phyloP scores from a whole-genome alignment of 352 stramenopile species.

The Phytophthora cactorum region DNA sequence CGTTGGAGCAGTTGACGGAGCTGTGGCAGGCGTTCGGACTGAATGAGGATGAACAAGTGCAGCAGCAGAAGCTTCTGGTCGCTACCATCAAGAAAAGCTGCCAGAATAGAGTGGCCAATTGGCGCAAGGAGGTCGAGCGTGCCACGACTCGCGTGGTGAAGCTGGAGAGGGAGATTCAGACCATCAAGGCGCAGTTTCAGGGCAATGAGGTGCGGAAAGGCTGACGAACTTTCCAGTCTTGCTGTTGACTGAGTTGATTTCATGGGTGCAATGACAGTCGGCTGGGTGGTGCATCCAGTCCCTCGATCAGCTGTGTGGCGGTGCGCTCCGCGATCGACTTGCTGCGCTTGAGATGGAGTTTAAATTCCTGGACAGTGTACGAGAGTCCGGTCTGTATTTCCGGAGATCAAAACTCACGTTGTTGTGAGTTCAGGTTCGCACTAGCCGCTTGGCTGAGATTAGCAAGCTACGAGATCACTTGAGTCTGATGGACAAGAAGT shows the following conservation, averaged over 20 bases:
- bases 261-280: slow-evolving; percentile 13
- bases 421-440: slow-evolving; percentile 21
- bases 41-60: slow-evolving; percentile 29
- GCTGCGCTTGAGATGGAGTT: slow-evolving; percentile 47
- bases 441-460: slow-evolving; percentile 26
- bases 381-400: neutral
- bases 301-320: slow-evolving; percentile 15
- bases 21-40: slow-evolving; percentile 48
- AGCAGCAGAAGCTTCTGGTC: slow-evolving; percentile 36
- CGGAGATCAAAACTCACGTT: neutral
- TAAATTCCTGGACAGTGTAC: slow-evolving; percentile 48
- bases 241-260: neutral
- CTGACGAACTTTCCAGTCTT: neutral
- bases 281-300: slow-evolving; percentile 22
- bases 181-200: slow-evolving; percentile 38
- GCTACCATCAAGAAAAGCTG: slow-evolving; percentile 30
- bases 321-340: slow-evolving; percentile 40
- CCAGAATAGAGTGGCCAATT: slow-evolving; percentile 14
- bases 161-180: slow-evolving; percentile 46
- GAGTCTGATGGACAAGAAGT: slow-evolving; percentile 29
- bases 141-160: slow-evolving; percentile 15
- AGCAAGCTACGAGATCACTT: slow-evolving; percentile 30
- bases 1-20: slow-evolving; percentile 28
- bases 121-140: slow-evolving; percentile 21
- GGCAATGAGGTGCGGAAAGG: slow-evolving; percentile 31